Percentiles rank a stretch among this genome's conserved stretches.
Conservation (phyloP, 331 rosid genomes). For the Cucumis variabilis region DNA sequence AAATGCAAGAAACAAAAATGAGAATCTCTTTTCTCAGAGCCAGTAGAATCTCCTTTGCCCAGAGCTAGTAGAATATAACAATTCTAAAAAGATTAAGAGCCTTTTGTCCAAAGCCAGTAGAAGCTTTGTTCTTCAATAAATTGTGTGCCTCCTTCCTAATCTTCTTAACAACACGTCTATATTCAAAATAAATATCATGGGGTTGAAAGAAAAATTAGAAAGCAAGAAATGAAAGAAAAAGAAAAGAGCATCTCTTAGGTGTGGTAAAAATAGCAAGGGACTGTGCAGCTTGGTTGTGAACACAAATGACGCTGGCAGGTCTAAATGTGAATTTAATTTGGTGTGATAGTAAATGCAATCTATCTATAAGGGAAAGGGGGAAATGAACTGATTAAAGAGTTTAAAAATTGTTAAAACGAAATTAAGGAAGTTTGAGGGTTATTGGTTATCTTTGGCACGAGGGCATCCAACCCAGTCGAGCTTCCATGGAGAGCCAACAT, state of each 20-base stretch:
- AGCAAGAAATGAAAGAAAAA: background rate
- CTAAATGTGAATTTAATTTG: slow-evolving; percentile 1
- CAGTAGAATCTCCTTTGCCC: too few relatives aligned
- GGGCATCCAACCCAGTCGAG: slow-evolving; percentile 29
- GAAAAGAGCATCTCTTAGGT: slow-evolving; percentile 53
- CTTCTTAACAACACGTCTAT: slow-evolving; percentile 60
- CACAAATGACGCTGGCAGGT: slow-evolving; percentile 35
- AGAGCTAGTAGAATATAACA: slow-evolving; percentile 31
- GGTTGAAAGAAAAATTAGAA: background rate
- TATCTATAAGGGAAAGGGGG: background rate
- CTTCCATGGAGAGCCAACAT: slow-evolving; percentile 24
- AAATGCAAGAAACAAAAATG: too few relatives aligned
- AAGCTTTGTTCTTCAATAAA: slow-evolving; percentile 81
- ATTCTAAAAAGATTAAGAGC: slow-evolving; percentile 73
- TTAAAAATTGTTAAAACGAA: background rate
- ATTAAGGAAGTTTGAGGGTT: background rate
- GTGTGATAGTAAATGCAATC: slow-evolving; percentile 9
- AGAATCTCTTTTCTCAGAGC: too few relatives aligned
- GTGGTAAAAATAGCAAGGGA: slow-evolving; percentile 37
- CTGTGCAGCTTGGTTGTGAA: slow-evolving; percentile 39
- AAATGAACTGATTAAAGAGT: background rate
- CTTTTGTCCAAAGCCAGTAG: slow-evolving; percentile 83
- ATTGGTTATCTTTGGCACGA: slow-evolving; percentile 21
- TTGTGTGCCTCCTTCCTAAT: slow-evolving; percentile 64
- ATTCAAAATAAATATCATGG: slow-evolving; percentile 27